phyloP scores from a whole-genome alignment of 805 yeast genomes.

The Diddensiella santjacobensis region DNA sequence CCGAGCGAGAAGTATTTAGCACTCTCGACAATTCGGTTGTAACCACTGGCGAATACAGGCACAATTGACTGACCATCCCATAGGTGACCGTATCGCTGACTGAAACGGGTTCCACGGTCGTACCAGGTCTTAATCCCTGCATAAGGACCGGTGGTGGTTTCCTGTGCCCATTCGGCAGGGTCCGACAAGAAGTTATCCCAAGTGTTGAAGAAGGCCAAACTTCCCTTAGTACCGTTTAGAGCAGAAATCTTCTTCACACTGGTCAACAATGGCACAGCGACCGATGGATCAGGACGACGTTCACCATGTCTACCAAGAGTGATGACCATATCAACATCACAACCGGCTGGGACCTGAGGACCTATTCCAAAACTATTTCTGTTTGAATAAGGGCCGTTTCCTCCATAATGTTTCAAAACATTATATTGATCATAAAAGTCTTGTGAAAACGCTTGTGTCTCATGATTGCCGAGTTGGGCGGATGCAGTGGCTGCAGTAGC shows the following conservation, averaged over 20 bases:
- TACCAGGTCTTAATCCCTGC: conserved; percentile 50
- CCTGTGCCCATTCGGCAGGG: conserved; percentile 45
- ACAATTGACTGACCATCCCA: conserved; percentile 37
- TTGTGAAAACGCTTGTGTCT: conserved; percentile 22
- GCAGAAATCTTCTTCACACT: conserved; percentile 19
- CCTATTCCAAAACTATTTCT: conserved; percentile 51
- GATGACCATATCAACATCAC: conserved; percentile 53
- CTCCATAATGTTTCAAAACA: conserved; percentile 45
- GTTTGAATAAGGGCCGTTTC: conserved; percentile 51
- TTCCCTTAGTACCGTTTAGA: conserved; percentile 32
- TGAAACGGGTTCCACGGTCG: conserved; percentile 47
- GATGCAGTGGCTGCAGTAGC: not conserved
- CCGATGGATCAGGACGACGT: conserved; percentile 42
- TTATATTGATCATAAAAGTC: conserved; percentile 42
- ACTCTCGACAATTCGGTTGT: conserved; percentile 53
- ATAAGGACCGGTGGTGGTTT: conserved; percentile 48
- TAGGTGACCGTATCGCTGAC: conserved; percentile 48
- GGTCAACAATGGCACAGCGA: conserved; percentile 10
- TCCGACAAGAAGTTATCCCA: conserved; percentile 44
- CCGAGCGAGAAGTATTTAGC: conserved; percentile 57
- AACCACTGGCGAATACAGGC: conserved; percentile 54
- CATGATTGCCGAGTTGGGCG: conserved; percentile 7
- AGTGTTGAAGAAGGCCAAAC: conserved; percentile 44
- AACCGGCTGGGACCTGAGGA: conserved; percentile 48
- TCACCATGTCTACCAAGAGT: conserved; percentile 56